Percentiles rank a stretch among this genome's conserved stretches.
These are phyloP conservation scores for Debaryomycetaceae sp. DNA, from an alignment of 1,139 yeast species.

Conservation along the genomic window DNA sequence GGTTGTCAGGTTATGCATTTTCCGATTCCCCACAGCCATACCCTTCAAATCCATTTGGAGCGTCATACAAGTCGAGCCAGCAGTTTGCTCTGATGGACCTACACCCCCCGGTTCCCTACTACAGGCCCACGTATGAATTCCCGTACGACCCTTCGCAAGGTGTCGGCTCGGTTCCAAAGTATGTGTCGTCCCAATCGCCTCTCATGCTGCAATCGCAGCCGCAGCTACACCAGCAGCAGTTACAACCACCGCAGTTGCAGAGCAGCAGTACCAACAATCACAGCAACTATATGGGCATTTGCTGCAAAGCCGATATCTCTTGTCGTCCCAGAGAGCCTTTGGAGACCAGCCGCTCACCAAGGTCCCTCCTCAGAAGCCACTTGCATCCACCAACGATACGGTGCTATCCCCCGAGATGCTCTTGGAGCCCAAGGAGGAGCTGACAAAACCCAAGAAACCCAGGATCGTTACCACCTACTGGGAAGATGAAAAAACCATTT, in stretches of 20 bases:
- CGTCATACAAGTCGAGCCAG: too few relatives aligned
- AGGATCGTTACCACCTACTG: conserved; percentile 42
- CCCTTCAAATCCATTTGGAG: too few relatives aligned
- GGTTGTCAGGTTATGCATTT: conserved; percentile 1
- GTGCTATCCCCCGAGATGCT: conserved; percentile 3
- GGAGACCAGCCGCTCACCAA: too few relatives aligned
- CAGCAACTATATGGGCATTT: conserved; percentile 8
- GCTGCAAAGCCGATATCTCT: neutral
- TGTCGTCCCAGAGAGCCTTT: conserved; percentile 5
- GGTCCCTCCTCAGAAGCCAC: neutral
- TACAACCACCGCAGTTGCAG: conserved; percentile 1
- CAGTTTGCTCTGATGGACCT: too few relatives aligned
- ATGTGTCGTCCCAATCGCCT: too few relatives aligned
- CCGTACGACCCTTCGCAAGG: too few relatives aligned
- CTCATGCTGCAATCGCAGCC: conserved; percentile 5
- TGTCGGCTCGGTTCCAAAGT: too few relatives aligned
- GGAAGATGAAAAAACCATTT: conserved; percentile 45
- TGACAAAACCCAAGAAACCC: conserved; percentile 22
- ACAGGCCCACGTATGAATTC: too few relatives aligned
- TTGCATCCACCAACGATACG: conserved; percentile 9
- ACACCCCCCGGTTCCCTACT: too few relatives aligned
- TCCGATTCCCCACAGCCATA: too few relatives aligned
- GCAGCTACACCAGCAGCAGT: conserved; percentile 6
- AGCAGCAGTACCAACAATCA: conserved; percentile 6
- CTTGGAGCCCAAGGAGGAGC: neutral